phyloP scores from a whole-genome alignment of 768 basidiomycete species.

The Tricholoma bakamatsutake region DNA sequence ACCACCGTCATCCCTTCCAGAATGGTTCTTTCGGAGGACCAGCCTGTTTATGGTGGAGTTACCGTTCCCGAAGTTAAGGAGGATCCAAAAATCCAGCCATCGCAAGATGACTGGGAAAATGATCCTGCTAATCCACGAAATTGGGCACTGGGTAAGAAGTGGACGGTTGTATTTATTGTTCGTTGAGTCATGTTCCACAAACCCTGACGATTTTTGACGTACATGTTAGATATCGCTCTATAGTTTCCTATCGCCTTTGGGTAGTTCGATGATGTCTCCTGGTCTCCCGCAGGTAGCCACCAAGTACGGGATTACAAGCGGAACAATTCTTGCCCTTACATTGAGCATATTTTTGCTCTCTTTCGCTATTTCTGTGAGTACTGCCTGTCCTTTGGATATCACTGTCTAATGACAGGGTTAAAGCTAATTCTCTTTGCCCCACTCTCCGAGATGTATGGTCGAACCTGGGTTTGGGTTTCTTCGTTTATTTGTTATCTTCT shows the following conservation, averaged over 20 bases:
- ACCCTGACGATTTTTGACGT: neutral
- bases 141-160: constrained; percentile 55
- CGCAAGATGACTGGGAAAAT: constrained; percentile 51
- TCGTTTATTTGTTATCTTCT: neutral
- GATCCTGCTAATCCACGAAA: constrained; percentile 65
- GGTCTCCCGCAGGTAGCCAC: constrained; percentile 51
- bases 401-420: neutral
- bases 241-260: constrained; percentile 43
- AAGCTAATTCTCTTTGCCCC: constrained; percentile 61
- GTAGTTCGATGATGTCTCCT: constrained; percentile 66
- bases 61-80: constrained; percentile 36
- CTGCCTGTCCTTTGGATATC: neutral
- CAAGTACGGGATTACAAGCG: constrained; percentile 46
- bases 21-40: neutral
- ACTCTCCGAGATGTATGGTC: constrained; percentile 68
- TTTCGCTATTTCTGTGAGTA: constrained; percentile 53
- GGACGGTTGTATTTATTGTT: constrained; percentile 50
- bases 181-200: constrained; percentile 16
- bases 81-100: constrained; percentile 26
- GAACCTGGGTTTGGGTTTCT: constrained; percentile 48
- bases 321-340: constrained; percentile 50
- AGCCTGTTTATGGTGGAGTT: constrained; percentile 31
- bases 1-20: neutral
- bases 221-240: constrained; percentile 50
- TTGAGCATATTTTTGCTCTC: constrained; percentile 67